These are phyloP conservation scores for Sporisorium sorghi DNA, from an alignment of 1,284 basidiomycete genomes.

Conservation along the genomic window DNA sequence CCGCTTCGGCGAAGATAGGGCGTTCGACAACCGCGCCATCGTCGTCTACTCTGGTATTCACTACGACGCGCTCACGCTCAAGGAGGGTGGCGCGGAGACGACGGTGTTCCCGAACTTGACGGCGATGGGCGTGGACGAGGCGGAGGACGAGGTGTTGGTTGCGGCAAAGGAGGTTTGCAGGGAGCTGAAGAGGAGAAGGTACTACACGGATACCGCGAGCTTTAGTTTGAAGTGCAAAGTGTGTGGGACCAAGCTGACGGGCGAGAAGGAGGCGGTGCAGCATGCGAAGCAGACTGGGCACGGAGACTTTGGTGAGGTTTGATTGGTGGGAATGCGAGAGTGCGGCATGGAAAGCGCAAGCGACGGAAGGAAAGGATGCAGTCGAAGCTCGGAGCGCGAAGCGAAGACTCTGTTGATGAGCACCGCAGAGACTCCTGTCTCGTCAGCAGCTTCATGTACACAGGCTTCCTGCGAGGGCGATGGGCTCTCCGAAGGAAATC, in stretches of 20 bases:
- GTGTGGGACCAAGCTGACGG: conserved; percentile 43
- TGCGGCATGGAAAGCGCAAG: neutral
- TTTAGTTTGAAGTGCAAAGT: conserved; percentile 51
- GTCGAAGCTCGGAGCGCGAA: neutral
- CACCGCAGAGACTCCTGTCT: neutral
- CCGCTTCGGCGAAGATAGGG: conserved; percentile 51
- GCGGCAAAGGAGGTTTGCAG: conserved; percentile 38
- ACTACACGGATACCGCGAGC: conserved; percentile 57
- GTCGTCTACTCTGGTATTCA: conserved; percentile 59
- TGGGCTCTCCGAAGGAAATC: neutral
- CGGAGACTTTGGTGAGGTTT: conserved; percentile 53
- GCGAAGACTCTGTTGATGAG: neutral
- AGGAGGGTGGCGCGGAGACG: conserved; percentile 19
- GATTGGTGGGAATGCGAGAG: neutral
- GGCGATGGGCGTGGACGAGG: conserved; percentile 10
- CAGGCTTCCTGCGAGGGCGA: neutral
- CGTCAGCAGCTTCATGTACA: neutral
- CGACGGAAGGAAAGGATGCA: neutral
- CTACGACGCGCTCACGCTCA: conserved; percentile 56
- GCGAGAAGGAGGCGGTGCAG: conserved; percentile 53
- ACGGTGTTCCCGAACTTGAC: conserved; percentile 41
- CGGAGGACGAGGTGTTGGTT: conserved; percentile 25
- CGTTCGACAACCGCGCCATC: conserved; percentile 30
- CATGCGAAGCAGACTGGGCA: conserved; percentile 58
- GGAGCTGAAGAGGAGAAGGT: conserved; percentile 41